phyloP scores from a whole-genome alignment of 495 filamentous ascomycete species.

The Penicillium riverlandense region DNA sequence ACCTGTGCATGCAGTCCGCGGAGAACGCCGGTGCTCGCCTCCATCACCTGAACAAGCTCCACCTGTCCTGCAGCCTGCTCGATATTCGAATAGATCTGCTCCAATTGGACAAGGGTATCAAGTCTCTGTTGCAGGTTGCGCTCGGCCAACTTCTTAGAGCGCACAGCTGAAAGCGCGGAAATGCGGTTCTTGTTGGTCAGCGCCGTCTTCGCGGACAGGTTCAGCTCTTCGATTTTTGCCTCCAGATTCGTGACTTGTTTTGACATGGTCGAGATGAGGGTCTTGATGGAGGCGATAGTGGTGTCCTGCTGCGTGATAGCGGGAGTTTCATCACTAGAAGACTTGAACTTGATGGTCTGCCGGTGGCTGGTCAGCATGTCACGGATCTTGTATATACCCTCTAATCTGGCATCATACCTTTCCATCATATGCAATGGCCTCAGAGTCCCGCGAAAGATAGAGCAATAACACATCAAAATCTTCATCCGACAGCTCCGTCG shows the following conservation, averaged over 20 bases:
- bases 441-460: slow-evolving; percentile 65
- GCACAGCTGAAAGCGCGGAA: slow-evolving; percentile 68
- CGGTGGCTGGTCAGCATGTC: slow-evolving; percentile 10
- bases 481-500: slow-evolving; percentile 48
- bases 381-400: slow-evolving; percentile 11
- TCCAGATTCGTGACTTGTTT: slow-evolving; percentile 58
- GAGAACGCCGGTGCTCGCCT: slow-evolving; percentile 64
- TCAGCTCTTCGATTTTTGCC: slow-evolving; percentile 41
- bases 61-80: slow-evolving; percentile 81
- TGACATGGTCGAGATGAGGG: slow-evolving; percentile 53
- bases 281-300: slow-evolving; percentile 71
- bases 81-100: slow-evolving; percentile 72
- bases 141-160: slow-evolving; percentile 74
- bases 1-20: slow-evolving; percentile 64
- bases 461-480: slow-evolving; percentile 66
- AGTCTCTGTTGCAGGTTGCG: slow-evolving; percentile 59
- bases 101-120: slow-evolving; percentile 68
- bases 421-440: slow-evolving; percentile 56
- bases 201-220: slow-evolving; percentile 55
- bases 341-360: slow-evolving; percentile 70
- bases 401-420: slow-evolving; percentile 28
- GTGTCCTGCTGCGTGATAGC: slow-evolving; percentile 67
- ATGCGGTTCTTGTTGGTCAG: slow-evolving; percentile 63
- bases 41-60: slow-evolving; percentile 72
- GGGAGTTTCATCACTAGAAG: slow-evolving; percentile 29